Conservation (phyloP, 116 monocot species). For the Zostera marina region DNA sequence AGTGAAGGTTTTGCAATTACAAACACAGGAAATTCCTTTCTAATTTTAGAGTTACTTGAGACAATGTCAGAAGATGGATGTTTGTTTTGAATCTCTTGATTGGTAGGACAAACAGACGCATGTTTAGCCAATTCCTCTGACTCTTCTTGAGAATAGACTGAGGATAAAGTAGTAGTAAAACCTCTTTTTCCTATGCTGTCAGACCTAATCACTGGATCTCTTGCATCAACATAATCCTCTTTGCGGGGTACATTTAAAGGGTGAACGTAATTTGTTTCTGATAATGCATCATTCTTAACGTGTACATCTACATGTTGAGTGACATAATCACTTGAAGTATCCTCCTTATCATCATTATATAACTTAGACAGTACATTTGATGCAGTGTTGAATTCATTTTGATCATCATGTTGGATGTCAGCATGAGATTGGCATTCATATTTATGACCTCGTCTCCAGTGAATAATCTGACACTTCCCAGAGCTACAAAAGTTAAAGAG, state of each 20-base stretch:
- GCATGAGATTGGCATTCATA: conserved; percentile 39
- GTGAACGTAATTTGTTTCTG: background rate
- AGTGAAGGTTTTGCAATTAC: too few species aligned
- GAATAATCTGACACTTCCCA: conserved; percentile 77
- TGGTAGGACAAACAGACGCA: background rate
- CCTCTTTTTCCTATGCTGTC: conserved; percentile 3
- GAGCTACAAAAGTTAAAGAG: conserved; percentile 35
- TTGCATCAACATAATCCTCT: conserved; percentile 7
- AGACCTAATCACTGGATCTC: conserved; percentile 5
- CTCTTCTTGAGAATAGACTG: conserved; percentile 4
- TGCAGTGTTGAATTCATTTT: conserved; percentile 3
- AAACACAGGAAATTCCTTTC: background rate
- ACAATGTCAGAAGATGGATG: background rate
- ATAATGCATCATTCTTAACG: conserved; percentile 5
- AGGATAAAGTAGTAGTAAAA: conserved; percentile 9
- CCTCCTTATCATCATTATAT: conserved; percentile 1
- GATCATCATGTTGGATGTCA: conserved; percentile 5
- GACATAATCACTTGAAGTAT: conserved; percentile 5
- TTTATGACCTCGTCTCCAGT: conserved; percentile 91
- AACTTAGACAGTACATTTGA: conserved; percentile 6
- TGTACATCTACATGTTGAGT: conserved; percentile 1
- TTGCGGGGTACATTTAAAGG: conserved; percentile 3
- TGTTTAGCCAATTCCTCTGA: conserved; percentile 1
- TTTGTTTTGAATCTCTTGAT: background rate
- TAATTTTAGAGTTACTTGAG: conserved; percentile 3